Base-by-base conservation (phyloP, 805 yeast genomes). In the Torulaspora maleeae region DNA sequence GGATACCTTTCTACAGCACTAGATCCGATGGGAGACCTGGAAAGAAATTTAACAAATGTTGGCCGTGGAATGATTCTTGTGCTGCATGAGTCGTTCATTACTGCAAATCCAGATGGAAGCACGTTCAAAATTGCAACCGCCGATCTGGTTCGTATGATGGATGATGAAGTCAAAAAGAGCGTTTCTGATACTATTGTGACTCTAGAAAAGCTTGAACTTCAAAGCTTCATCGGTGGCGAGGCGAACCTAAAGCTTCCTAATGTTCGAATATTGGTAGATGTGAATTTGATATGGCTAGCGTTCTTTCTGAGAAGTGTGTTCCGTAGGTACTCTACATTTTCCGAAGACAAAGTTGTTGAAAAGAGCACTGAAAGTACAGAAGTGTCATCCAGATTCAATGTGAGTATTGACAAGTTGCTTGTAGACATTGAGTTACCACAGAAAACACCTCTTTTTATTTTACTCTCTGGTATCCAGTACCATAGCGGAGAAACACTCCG, bases 271-370 rank as follows among this genome's bases (percentile, higher is more conserved):
- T 56, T 55, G 27, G 38, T 64, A 19, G 69, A 63, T 45, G 56
- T 62, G 6, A 58, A 56, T 45, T n/a, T 58, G 3, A 48, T 63
- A n/a, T 63, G 64, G 68, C 38, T 61, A 9, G 15, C 30, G 3
- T 58, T 53, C 40, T 61, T 53, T 30, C 27, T 58, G 13, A 47
- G 24, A 36, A 52, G 53, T 28, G 50, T 61, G 8, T 36, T 43
- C 11, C 36, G 13, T 7, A 34, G 41, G 28, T 53, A 54, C 42
- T 13, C 41, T 9, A 45, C 53, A 3, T 33, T 39, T 20, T 34
- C 36, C n/a, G 37, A 36, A n/a, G 15, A 28, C 9, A 20, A 20
- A n/a, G 13, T 6, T 16, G 10, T 30, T 28, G 5, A n/a, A n/a
- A 28, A 29, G 16, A 12, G n/a, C 7, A 16, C 15, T 11, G 4